A percentile compares a stretch with the other conserved stretches of the same genome.
Conservation (phyloP, 1,284 basidiomycete species). For the Pseudozyma tsukubaensis region DNA sequence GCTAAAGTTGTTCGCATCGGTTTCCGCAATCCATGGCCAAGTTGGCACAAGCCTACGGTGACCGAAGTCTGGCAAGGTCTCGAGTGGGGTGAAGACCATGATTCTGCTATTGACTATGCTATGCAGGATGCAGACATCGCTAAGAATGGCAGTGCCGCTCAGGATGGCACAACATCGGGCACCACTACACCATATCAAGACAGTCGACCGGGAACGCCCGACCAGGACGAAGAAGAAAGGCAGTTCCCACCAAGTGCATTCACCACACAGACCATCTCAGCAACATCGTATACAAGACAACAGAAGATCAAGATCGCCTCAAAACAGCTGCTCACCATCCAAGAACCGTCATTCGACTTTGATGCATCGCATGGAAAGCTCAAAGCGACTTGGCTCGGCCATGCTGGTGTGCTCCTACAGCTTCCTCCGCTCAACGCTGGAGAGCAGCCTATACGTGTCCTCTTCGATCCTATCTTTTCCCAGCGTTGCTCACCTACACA, state of each 20-base stretch:
- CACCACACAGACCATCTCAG: conserved; percentile 4
- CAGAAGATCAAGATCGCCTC: conserved; percentile 30
- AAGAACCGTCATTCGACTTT: conserved; percentile 44
- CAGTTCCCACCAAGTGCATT: conserved; percentile 3
- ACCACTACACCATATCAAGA: conserved; percentile 18
- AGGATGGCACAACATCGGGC: neutral
- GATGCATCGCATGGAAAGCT: conserved; percentile 10
- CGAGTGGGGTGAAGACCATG: conserved; percentile 54
- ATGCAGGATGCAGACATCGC: conserved; percentile 23
- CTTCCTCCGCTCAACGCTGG: conserved; percentile 32
- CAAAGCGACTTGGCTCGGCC: conserved; percentile 64
- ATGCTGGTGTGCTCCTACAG: conserved; percentile 62
- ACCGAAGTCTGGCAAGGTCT: conserved; percentile 56
- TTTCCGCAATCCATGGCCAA: conserved; percentile 64
- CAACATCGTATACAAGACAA: conserved; percentile 20
- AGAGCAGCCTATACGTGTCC: conserved; percentile 36
- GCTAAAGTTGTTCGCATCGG: conserved; percentile 41
- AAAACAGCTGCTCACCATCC: conserved; percentile 32
- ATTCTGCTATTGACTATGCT: conserved; percentile 36
- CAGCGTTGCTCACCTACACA: conserved; percentile 64
- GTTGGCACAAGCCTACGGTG: conserved; percentile 56
- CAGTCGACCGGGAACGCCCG: conserved; percentile 22
- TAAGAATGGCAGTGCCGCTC: neutral
- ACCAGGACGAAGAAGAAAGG: conserved; percentile 5
- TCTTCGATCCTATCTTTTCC: conserved; percentile 68